Evolutionary conservation across 2,329 filamentous ascomycete genomes (phyloP).

Genomic region (Nemania abortiva): DNA sequence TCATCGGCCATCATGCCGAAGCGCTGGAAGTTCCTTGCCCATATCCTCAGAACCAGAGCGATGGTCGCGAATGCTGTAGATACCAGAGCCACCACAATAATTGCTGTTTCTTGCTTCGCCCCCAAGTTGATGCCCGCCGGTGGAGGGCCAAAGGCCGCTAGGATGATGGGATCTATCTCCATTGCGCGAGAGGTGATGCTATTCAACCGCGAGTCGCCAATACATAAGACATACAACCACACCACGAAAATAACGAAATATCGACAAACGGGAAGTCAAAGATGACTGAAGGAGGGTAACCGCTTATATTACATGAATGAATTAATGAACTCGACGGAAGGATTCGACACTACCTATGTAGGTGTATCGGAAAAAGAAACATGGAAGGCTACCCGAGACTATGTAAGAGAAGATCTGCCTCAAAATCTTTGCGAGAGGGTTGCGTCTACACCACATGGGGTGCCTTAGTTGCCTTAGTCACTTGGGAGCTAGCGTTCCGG

Average conservation of each 20-base stretch:
- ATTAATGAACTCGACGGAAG: slow-evolving; percentile 17
- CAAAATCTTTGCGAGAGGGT: slow-evolving; percentile 22
- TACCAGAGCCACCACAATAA: slow-evolving; percentile 42
- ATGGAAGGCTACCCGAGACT: slow-evolving; percentile 2
- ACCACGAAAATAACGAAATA: slow-evolving; percentile 23
- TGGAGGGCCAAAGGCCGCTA: slow-evolving; percentile 37
- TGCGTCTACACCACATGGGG: background rate
- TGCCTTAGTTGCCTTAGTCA: background rate
- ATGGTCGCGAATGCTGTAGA: slow-evolving; percentile 41
- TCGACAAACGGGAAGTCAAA: slow-evolving; percentile 20
- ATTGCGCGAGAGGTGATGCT: slow-evolving; percentile 20
- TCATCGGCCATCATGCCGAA: slow-evolving; percentile 46
- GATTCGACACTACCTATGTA: slow-evolving; percentile 16
- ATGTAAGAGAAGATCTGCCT: slow-evolving; percentile 27
- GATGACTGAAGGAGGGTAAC: slow-evolving; percentile 18
- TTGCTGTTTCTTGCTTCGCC: slow-evolving; percentile 37
- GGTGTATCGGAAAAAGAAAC: slow-evolving; percentile 14
- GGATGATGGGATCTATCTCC: slow-evolving; percentile 42
- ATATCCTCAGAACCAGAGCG: slow-evolving; percentile 41
- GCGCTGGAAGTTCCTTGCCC: slow-evolving; percentile 41
- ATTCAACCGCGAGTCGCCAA: slow-evolving; percentile 7
- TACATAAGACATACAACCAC: slow-evolving; percentile 19
- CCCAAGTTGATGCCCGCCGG: slow-evolving; percentile 38
- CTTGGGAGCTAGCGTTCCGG: background rate
- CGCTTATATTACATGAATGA: slow-evolving; percentile 33